These are phyloP conservation scores for Pleurotus eryngii DNA, from an alignment of 768 basidiomycete species.

Conservation along the genomic window DNA sequence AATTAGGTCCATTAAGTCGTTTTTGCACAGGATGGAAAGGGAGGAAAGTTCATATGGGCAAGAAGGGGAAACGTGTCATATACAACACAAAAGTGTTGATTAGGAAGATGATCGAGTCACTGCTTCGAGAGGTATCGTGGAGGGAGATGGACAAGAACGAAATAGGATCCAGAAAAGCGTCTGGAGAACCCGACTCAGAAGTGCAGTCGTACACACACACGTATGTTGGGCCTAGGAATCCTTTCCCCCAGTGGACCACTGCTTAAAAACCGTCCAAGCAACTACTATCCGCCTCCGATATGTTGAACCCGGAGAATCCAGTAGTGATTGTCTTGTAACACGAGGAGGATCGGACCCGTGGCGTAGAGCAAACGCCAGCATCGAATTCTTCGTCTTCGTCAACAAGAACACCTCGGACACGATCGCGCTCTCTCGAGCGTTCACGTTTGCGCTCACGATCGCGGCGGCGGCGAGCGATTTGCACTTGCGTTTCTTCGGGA, in stretches of 20 bases:
- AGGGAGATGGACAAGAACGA: not conserved
- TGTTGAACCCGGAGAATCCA: conserved; percentile 4
- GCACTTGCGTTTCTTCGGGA: conserved; percentile 3
- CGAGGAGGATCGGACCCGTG: not conserved
- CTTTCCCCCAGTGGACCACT: too few relatives aligned
- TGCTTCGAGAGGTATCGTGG: not conserved
- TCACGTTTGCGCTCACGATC: conserved; percentile 8
- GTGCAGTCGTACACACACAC: too few relatives aligned
- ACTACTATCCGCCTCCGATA: conserved; percentile 2
- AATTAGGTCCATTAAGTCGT: not conserved
- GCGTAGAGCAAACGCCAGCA: not conserved
- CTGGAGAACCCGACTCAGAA: too few relatives aligned
- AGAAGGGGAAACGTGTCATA: not conserved
- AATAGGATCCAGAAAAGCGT: too few relatives aligned
- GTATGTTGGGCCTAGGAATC: too few relatives aligned
- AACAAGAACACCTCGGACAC: conserved; percentile 3
- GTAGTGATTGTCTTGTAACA: not conserved
- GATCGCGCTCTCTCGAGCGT: conserved; percentile 8
- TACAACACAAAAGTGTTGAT: not conserved
- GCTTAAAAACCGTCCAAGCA: conserved; percentile 10
- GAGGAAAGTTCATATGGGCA: not conserved
- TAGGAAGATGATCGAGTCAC: not conserved
- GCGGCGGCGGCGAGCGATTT: conserved; percentile 6
- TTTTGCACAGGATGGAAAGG: not conserved
- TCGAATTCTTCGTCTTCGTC: conserved; percentile 2